These are phyloP conservation scores for Lanmaoa pseudosensibilis DNA, from an alignment of 768 basidiomycete species.

Conservation along the genomic window DNA sequence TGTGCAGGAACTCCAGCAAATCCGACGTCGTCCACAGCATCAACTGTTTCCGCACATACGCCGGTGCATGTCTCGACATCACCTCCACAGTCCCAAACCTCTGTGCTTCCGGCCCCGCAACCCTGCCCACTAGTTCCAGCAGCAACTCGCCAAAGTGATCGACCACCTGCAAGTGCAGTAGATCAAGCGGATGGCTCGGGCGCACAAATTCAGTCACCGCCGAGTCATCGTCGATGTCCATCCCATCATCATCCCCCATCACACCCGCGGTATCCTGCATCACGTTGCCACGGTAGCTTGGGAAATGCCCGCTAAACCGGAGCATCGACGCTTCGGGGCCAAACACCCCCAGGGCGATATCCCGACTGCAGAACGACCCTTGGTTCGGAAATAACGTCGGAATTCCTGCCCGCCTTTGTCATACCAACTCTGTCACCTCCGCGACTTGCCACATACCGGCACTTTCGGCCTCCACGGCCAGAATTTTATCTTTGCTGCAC, in stretches of 20 bases:
- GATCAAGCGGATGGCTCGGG: slow-evolving; percentile 60
- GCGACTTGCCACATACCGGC: slow-evolving; percentile 38
- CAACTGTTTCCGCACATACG: slow-evolving; percentile 43
- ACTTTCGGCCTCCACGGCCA: slow-evolving; percentile 53
- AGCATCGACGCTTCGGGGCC: slow-evolving; percentile 37
- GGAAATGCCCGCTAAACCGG: slow-evolving; percentile 42
- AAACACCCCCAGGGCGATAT: slow-evolving; percentile 50
- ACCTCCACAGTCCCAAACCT: slow-evolving; percentile 33
- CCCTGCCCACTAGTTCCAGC: slow-evolving; percentile 53
- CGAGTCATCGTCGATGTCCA: slow-evolving; percentile 64
- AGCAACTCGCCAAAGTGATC: slow-evolving; percentile 68
- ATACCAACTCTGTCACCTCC: slow-evolving; percentile 1
- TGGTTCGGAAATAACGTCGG: slow-evolving; percentile 30
- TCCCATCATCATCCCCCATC: slow-evolving; percentile 43
- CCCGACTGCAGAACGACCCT: slow-evolving; percentile 49
- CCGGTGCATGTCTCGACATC: slow-evolving; percentile 59
- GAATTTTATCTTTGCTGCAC: slow-evolving; percentile 68
- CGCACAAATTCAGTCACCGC: slow-evolving; percentile 35
- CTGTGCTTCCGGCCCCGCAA: slow-evolving; percentile 49
- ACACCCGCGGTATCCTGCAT: slow-evolving; percentile 9
- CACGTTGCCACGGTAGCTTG: slow-evolving; percentile 38
- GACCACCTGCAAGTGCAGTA: slow-evolving; percentile 66
- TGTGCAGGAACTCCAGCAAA: slow-evolving; percentile 56
- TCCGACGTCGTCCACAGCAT: slow-evolving; percentile 54
- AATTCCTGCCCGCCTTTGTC: slow-evolving; percentile 19